Conservation (phyloP, 768 basidiomycete species). For the Steccherinum ochraceum region DNA sequence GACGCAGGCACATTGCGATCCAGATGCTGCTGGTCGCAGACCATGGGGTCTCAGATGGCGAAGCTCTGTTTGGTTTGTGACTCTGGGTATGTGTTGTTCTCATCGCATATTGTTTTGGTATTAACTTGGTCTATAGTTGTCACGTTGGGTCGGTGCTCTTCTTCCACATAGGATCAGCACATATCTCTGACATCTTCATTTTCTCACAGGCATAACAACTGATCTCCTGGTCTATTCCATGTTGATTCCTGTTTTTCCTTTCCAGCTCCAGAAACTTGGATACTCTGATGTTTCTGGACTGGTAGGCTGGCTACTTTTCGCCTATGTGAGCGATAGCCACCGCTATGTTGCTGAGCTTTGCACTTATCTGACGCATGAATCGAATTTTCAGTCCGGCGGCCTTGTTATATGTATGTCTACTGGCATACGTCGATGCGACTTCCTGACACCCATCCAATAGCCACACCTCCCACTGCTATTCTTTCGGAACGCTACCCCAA, state of each 20-base stretch:
- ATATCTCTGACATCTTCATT: not conserved
- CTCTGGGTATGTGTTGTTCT: slow-evolving; percentile 18
- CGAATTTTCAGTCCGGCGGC: slow-evolving; percentile 24
- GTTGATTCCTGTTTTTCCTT: slow-evolving; percentile 34
- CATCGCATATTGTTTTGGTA: not conserved
- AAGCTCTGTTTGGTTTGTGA: slow-evolving; percentile 29
- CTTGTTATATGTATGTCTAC: slow-evolving; percentile 23
- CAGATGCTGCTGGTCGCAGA: too few species aligned
- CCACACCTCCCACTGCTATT: slow-evolving; percentile 30
- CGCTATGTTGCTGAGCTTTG: too few species aligned
- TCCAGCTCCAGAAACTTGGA: slow-evolving; percentile 28
- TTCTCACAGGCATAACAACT: slow-evolving; percentile 22
- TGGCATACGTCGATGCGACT: not conserved
- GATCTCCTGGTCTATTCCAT: slow-evolving; percentile 32
- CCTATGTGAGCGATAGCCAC: slow-evolving; percentile 31
- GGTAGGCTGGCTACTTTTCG: slow-evolving; percentile 34
- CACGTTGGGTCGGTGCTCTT: slow-evolving; percentile 16
- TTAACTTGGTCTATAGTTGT: slow-evolving; percentile 16
- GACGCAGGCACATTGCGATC: too few species aligned
- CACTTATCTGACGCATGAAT: not conserved
- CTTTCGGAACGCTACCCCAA: slow-evolving; percentile 29
- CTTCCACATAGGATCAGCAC: not conserved
- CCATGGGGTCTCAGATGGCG: slow-evolving; percentile 29
- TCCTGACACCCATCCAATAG: slow-evolving; percentile 10
- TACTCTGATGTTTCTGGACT: slow-evolving; percentile 27